Base-by-base conservation (phyloP, 2,329 filamentous ascomycete species). In the Alternaria rosae region DNA sequence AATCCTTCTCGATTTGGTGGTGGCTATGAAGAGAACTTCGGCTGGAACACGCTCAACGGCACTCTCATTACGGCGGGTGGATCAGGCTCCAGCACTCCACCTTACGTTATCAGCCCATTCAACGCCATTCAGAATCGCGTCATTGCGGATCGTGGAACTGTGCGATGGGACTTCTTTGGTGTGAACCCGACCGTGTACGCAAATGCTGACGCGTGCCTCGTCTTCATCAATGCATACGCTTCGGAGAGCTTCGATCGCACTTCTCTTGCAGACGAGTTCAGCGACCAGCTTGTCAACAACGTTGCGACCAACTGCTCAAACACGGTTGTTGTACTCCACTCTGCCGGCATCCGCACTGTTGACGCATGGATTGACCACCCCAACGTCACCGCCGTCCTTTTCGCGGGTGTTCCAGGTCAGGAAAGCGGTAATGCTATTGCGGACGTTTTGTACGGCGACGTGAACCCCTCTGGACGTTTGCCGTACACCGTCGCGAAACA, bases 331-430 rank as follows among this genome's bases (percentile, higher is more conserved):
- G 71, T 86, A 15, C 78, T 79, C 10, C 77, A 82, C 65, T 77
- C 75, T 12, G 77, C 72, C 6, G 79, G 80, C 10, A 88, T 93
- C 2, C 91, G 94, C 3, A 81, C 95, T 0, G 81, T 97, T 20
- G 87, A 88, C 7, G 86, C 92, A 13, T 94, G 89, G 85, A 88
- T 91, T 69, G 82, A 91, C 53, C 88, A 89, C 77, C 86, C 87
- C 30, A 96, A 96, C 77, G 85, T 96, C 44, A 93, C 91, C 0
- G 93, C 92, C 25, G 92, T 96, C 48, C 75, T 96, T 1, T 94
- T 89, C 86, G 92, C 91, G 15, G 91, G 91, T 68, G 80, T 93
- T 11, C 92, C 92, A 0, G 93, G 93, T 10, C 90, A 96, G 75
- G 91, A 96, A 76, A 90, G 88, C 15, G 92, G 93, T 55, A 90